Conservation (phyloP, 495 filamentous ascomycete genomes). For the Xylaria venustula region DNA sequence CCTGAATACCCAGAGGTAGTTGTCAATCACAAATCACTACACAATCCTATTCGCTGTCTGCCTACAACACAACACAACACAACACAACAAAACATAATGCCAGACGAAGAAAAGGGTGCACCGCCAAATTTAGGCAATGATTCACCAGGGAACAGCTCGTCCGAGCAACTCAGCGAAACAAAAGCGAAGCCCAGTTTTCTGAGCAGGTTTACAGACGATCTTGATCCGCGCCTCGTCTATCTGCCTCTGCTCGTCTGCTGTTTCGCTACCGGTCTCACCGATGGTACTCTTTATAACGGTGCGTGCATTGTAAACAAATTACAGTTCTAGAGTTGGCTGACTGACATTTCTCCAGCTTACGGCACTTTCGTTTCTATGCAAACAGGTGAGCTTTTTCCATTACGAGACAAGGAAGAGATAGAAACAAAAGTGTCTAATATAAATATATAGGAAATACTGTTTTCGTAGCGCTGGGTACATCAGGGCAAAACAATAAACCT, state of each 20-base stretch:
- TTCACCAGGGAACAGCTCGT: conserved; percentile 1
- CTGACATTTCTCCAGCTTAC: conserved; percentile 40
- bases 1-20: no score
- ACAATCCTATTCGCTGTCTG: neutral
- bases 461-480: conserved; percentile 27
- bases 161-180: neutral
- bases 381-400: conserved; percentile 38
- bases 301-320: neutral
- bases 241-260: conserved; percentile 48
- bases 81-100: conserved; percentile 8
- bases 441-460: conserved; percentile 24
- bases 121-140: neutral
- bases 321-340: neutral
- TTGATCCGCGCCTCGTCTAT: conserved; percentile 40
- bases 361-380: conserved; percentile 58
- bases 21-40: no score
- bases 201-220: conserved; percentile 30
- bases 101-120: conserved; percentile 24
- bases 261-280: conserved; percentile 49
- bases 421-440: neutral
- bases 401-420: neutral
- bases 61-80: neutral
- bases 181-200: conserved; percentile 25
- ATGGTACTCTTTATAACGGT: conserved; percentile 53
- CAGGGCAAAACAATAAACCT: conserved; percentile 26